phyloP scores from a whole-genome alignment of 2,329 filamentous ascomycete species.

The Dendryphion nanum region DNA sequence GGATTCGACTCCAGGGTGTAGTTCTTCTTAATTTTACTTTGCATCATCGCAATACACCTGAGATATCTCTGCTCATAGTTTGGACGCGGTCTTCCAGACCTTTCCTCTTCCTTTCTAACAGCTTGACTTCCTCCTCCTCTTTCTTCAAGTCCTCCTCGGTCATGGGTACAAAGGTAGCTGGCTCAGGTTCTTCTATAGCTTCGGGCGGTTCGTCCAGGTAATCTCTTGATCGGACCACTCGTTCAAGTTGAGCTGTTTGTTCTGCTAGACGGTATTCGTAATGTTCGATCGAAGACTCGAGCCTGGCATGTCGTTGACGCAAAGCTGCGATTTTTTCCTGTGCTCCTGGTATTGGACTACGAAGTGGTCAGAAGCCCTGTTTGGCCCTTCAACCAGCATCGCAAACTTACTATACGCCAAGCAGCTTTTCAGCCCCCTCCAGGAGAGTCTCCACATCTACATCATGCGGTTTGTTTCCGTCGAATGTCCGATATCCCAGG shows the following conservation, averaged over 20 bases:
- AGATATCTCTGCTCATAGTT: constrained; percentile 68
- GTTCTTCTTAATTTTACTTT: too few relatives aligned
- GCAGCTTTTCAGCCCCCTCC: constrained; percentile 84
- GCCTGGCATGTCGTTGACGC: constrained; percentile 67
- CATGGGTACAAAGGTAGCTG: constrained; percentile 46
- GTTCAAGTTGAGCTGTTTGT: constrained; percentile 71
- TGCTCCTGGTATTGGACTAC: constrained; percentile 71
- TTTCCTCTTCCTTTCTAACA: constrained; percentile 63
- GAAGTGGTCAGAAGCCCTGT: constrained; percentile 11
- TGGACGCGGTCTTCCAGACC: constrained; percentile 62
- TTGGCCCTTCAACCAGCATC: not conserved
- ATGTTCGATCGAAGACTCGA: constrained; percentile 71
- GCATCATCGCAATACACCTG: constrained; percentile 51
- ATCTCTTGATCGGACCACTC: constrained; percentile 57
- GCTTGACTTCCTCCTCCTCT: constrained; percentile 68
- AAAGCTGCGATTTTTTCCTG: constrained; percentile 72
- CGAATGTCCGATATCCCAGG: constrained; percentile 42
- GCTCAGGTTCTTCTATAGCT: constrained; percentile 32
- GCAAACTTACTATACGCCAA: constrained; percentile 71
- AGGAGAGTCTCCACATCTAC: constrained; percentile 85
- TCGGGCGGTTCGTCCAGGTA: constrained; percentile 55
- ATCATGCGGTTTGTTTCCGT: constrained; percentile 59
- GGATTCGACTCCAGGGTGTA: too few relatives aligned
- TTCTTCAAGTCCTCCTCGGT: constrained; percentile 67
- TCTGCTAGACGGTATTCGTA: constrained; percentile 78